A percentile compares a stretch with the other conserved stretches of the same genome.
These are phyloP conservation scores for Phalaenopsis aphrodite DNA, from an alignment of 106 monocot species.

Conservation along the genomic window DNA sequence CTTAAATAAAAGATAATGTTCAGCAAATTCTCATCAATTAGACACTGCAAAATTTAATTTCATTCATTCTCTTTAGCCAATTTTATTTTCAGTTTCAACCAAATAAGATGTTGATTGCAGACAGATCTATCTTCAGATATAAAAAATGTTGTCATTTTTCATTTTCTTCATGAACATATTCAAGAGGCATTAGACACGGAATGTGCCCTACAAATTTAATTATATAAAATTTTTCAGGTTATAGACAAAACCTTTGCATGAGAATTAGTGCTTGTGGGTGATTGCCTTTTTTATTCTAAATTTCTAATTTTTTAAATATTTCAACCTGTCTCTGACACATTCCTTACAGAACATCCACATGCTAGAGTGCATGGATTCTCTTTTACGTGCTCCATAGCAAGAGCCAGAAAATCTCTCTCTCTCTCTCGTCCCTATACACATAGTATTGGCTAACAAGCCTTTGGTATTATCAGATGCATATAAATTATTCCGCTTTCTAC, in stretches of 20 bases:
- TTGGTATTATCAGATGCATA: neutral
- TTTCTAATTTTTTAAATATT: neutral
- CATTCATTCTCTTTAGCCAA: too few relatives aligned
- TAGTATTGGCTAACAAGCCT: neutral
- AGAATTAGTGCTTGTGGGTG: slow-evolving; percentile 2
- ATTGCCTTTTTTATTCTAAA: neutral
- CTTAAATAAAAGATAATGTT: too few relatives aligned
- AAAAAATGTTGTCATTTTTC: too few relatives aligned
- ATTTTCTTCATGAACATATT: neutral
- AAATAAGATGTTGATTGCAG: too few relatives aligned
- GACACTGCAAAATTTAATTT: too few relatives aligned
- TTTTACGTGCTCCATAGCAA: neutral
- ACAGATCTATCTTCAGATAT: too few relatives aligned
- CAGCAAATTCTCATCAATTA: too few relatives aligned
- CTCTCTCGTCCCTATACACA: neutral
- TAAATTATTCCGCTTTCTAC: neutral
- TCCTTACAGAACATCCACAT: slow-evolving; percentile 21
- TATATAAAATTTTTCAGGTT: neutral
- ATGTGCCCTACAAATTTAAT: neutral
- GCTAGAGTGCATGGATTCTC: slow-evolving; percentile 8
- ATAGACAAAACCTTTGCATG: neutral
- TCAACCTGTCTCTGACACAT: slow-evolving; percentile 14
- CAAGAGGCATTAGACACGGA: neutral
- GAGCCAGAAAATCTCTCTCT: neutral
- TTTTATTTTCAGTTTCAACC: too few relatives aligned